Evolutionary conservation across 495 filamentous ascomycete genomes (phyloP), one percentile per base, ranked within the genome.

Genomic region (Apodospora peruviana): DNA sequence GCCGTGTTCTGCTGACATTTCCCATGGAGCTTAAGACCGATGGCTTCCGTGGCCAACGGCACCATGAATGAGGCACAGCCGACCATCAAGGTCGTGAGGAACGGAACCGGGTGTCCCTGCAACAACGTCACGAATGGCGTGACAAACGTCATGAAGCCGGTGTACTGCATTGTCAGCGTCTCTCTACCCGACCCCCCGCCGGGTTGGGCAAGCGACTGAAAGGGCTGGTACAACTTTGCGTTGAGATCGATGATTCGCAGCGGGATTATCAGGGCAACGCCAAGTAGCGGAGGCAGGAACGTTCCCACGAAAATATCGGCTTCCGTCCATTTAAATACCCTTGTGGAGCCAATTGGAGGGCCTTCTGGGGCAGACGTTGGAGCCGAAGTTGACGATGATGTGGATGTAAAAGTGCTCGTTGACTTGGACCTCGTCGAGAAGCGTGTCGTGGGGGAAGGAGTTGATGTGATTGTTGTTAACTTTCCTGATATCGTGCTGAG

Each of bases 161-260:
- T 52, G 55, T 66, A 61, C 40, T 62, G 50, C 40, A 61, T 53
- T 21, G 55, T 59, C 11, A 69, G 44, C 1, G 64, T 58, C 18
- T 60, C 49, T 3, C 50, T 22, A 1, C 53, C 60, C 1, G 37
- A 23, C 1, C 43, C 48, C 19, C 59, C 61, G 29, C 51, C 52
- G 12, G 40, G 37, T 3, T 16, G 20, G 5, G 62, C 49, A 3
- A 69, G 57, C 2, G 57, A 48, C 20, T 64, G 64, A 56, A 65
- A 69, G n/a, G 66, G 66, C 42, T 69, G 64, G 38, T 64, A 65
- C 9, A 67, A 58, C 50, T 69, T 69, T 0, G 57, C 61, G 53
- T 67, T 67, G 23, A 63, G 58, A 51, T 69, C 66, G 48, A 69
- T 62, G 37, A 69, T 56, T 9, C 64, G 57, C 9, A 66, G 45